A percentile compares a stretch with the other conserved stretches of the same genome.
Evolutionary conservation across 2,329 filamentous ascomycete species (phyloP).

Genomic region (Apiospora marii): DNA sequence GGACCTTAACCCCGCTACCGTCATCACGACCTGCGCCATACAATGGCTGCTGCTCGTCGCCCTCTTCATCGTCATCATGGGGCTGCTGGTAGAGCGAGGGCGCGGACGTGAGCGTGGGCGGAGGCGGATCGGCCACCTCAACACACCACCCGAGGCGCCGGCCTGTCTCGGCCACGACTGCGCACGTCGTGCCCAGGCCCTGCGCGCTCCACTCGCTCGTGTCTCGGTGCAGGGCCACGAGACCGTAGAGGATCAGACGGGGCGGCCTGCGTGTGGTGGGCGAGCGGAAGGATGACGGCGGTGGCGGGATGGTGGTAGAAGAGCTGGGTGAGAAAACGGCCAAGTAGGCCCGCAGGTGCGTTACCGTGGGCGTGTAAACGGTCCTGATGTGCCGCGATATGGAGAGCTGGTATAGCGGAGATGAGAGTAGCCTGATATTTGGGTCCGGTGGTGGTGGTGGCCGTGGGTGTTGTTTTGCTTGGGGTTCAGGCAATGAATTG

Average conservation of each 20-base stretch:
- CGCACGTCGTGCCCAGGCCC: slow-evolving; percentile 70
- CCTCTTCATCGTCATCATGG: not conserved
- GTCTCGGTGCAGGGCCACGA: slow-evolving; percentile 69
- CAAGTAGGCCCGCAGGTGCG: slow-evolving; percentile 80
- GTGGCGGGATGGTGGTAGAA: slow-evolving; percentile 38
- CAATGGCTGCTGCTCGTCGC: not conserved
- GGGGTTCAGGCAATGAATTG: not conserved
- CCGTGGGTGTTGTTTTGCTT: not conserved
- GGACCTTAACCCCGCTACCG: too few species aligned
- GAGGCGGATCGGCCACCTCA: slow-evolving; percentile 56
- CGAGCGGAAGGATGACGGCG: slow-evolving; percentile 39
- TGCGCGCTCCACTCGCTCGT: slow-evolving; percentile 81
- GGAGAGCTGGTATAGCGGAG: slow-evolving; percentile 74
- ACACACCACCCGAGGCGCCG: slow-evolving; percentile 51
- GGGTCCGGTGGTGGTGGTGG: slow-evolving; percentile 26
- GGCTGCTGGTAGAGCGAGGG: not conserved
- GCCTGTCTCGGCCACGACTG: slow-evolving; percentile 69
- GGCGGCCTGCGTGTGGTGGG: slow-evolving; percentile 38
- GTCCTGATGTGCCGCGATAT: slow-evolving; percentile 73
- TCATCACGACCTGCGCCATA: not conserved
- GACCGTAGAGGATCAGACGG: slow-evolving; percentile 69
- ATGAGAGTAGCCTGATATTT: slow-evolving; percentile 57
- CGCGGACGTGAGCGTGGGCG: not conserved
- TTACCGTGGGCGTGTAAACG: slow-evolving; percentile 77
- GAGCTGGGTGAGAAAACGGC: slow-evolving; percentile 57